Base-by-base conservation (phyloP, 129 eudicot genomes). In the Kitagawia praeruptora region DNA sequence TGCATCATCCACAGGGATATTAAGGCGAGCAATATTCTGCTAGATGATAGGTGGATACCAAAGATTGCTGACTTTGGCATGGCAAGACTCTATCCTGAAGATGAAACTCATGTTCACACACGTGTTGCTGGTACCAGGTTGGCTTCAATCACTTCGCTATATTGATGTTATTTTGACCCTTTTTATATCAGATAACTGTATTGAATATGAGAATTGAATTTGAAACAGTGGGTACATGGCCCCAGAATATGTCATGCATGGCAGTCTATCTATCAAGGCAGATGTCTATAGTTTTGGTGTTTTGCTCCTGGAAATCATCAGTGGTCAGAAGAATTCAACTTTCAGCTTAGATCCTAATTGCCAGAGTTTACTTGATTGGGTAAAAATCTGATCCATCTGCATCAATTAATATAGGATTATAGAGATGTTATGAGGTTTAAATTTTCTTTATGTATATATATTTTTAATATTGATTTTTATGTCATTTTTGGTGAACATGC, bases 61-160 rank as follows among this genome's bases (percentile, higher is more conserved):
- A 93, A 93, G 71, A 91, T 93, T 78, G 96, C 93, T 28, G 98
- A 93, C 85, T 93, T 93, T 85, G 98, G 98, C 49, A 83, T 93
- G 96, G 98, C 98, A 27, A 85, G 89, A 28, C 89, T 93, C 49
- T 91, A 75, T 75, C 89, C 90, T 9, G 94, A 89, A 77, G 92
- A 87, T 79, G 81, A 84, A 85, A 89, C 98, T 16, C 98, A 90
- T 77, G 91, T 93, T 64, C 76, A 90, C 79, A 93, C 98, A 31
- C 92, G 96, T 78, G 88, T 89, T 34, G 98, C 96, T 28, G 98
- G 98, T 38, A 93, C 98, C 78, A 93, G 89, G 98, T 93, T 86
- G 31, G 92, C 87, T 75, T 67, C 34, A 53, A 19, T 28, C 5
- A 31, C 23, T 31, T 67, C 3, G 6, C 18, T 64, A 3, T 21